phyloP scores from a whole-genome alignment of 495 filamentous ascomycete species.

The Thozetella sp. region DNA sequence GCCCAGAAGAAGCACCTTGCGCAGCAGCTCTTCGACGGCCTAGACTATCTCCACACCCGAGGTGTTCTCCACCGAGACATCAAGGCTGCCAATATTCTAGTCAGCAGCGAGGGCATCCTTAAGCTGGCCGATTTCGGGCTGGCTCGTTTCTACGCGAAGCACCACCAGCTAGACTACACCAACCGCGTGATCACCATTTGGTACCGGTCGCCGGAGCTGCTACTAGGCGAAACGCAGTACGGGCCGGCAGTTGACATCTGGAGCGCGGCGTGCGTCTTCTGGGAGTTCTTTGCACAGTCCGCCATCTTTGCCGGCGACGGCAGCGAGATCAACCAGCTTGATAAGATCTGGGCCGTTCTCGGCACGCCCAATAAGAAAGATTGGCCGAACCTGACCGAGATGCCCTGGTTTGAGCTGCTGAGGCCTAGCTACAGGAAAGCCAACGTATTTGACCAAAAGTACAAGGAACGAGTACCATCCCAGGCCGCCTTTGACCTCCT shows the following conservation, averaged over 20 bases:
- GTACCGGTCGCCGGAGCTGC: slow-evolving; percentile 92
- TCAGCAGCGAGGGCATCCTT: slow-evolving; percentile 83
- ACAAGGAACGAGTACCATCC: slow-evolving; percentile 69
- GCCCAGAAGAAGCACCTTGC: slow-evolving; percentile 94
- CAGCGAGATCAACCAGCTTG: slow-evolving; percentile 90
- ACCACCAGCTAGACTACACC: slow-evolving; percentile 91
- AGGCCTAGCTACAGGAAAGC: slow-evolving; percentile 71
- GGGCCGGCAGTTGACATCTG: slow-evolving; percentile 95
- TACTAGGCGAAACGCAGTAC: slow-evolving; percentile 93
- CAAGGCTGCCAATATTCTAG: slow-evolving; percentile 92
- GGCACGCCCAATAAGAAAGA: slow-evolving; percentile 83
- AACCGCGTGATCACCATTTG: slow-evolving; percentile 98
- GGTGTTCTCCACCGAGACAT: slow-evolving; percentile 96
- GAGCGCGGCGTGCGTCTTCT: slow-evolving; percentile 95
- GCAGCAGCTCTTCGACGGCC: slow-evolving; percentile 89
- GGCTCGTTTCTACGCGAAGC: slow-evolving; percentile 95
- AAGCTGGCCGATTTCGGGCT: slow-evolving; percentile 97
- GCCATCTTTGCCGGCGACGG: slow-evolving; percentile 97
- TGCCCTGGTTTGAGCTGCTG: slow-evolving; percentile 95
- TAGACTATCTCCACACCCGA: slow-evolving; percentile 91
- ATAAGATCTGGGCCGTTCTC: slow-evolving; percentile 92
- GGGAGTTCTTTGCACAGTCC: slow-evolving; percentile 94
- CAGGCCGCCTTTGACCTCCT: slow-evolving; percentile 79
- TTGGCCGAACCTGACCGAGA: slow-evolving; percentile 87
- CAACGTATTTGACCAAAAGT: slow-evolving; percentile 84